Evolutionary conservation across 1,139 yeast species (phyloP).

Genomic region (Yamadazyma atmosphaerica): DNA sequence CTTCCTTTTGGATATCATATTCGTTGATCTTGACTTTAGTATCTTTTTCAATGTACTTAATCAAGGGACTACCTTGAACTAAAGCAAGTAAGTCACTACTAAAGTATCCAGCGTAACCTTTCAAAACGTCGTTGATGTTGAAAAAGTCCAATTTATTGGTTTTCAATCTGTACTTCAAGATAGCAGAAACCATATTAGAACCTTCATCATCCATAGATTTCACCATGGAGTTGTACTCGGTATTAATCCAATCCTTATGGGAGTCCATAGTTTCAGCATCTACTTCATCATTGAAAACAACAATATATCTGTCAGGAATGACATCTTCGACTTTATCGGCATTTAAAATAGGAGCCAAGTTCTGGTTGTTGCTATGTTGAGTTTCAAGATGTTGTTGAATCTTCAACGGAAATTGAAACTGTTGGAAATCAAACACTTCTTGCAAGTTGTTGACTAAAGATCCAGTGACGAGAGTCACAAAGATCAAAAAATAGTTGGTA

Average conservation of each 20-base stretch:
- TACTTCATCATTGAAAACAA: conserved; percentile 66
- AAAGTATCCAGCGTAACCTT: conserved; percentile 78
- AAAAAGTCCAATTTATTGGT: conserved; percentile 35
- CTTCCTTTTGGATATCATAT: conserved; percentile 58
- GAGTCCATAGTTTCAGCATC: conserved; percentile 49
- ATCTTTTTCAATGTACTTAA: conserved; percentile 78
- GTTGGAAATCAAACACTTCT: conserved; percentile 10
- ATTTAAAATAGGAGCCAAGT: conserved; percentile 44
- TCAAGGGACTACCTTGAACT: conserved; percentile 71
- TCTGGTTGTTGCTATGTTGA: conserved; percentile 13
- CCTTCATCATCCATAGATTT: conserved; percentile 25
- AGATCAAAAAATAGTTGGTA: not conserved
- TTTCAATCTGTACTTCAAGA: conserved; percentile 14
- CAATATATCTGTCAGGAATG: conserved; percentile 74
- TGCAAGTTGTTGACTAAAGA: conserved; percentile 10
- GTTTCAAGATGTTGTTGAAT: conserved; percentile 6
- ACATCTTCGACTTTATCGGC: conserved; percentile 44
- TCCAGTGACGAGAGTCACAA: conserved; percentile 1
- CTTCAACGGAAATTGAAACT: conserved; percentile 10
- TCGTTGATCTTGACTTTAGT: conserved; percentile 70
- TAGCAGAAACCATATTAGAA: conserved; percentile 9
- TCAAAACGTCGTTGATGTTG: conserved; percentile 51
- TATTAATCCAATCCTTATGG: conserved; percentile 66
- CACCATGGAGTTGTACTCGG: conserved; percentile 35
- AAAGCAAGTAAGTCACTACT: conserved; percentile 67